Evolutionary conservation across 2,329 filamentous ascomycete species (phyloP), one percentile per base, ranked within the genome.

Genomic region (Acephala macrosclerotiorum): DNA sequence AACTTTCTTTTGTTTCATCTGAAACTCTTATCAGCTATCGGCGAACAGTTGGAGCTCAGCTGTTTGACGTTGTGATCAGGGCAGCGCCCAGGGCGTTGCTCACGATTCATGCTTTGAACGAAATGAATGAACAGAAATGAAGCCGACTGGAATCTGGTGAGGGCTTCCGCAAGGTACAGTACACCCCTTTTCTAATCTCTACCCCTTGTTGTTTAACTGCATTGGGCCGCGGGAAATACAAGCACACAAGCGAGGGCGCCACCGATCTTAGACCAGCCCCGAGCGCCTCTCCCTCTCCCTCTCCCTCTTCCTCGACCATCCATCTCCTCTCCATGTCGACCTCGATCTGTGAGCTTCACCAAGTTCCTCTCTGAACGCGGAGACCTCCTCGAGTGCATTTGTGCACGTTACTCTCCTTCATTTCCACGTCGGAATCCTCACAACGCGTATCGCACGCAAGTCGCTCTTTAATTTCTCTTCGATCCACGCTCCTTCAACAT

Each of bases 401-500:
- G 49, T 60, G 49, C 58, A 65, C 58, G 49, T 61, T 66, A 51
- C 63, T n/a, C 45, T 64, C 65, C 65, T 65, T 67, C 38, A 25
- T 18, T 16, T 42, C 33, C 42, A 22, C 42, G 29, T 61, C 18
- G 11, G n/a, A 40, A 40, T 59, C 58, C 5, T 22, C 47, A 38
- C 7, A 45, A 40, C 63, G 63, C 63, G 61, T 65, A 57, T 58
- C 45, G 49, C 26, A 53, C 60, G 60, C 55, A 38, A 61, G 61
- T 66, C 65, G 53, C 58, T 69, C 65, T 35, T 66, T 68, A 40
- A 65, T 62, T 60, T 49, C 29, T 60, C 33, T 57, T 66, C 35
- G 20, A 25, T 11, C 45, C 25, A 66, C 65, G 29, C 40, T 65
- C 63, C 57, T 63, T 63, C 63, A 68, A 38, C 16, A 75, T 75